Evolutionary conservation across 768 basidiomycete genomes (phyloP).

Genomic region (Boletus tylopilopsis): DNA sequence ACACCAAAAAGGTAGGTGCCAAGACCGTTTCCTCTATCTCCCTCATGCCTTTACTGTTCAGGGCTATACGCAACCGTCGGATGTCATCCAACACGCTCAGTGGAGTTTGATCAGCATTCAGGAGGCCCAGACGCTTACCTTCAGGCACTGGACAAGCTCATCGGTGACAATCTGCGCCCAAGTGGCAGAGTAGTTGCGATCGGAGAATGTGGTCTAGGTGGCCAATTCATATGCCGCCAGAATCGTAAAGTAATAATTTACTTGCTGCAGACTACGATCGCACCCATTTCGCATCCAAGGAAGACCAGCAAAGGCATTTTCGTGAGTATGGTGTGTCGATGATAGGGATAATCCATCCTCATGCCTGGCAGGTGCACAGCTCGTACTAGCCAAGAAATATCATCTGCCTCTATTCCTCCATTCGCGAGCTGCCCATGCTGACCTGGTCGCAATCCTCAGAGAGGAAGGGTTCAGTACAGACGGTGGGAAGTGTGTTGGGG

Average conservation of each 20-base stretch:
- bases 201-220: slow-evolving; percentile 80
- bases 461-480: slow-evolving; percentile 61
- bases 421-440: slow-evolving; percentile 70
- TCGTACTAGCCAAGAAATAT: slow-evolving; percentile 64
- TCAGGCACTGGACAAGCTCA: slow-evolving; percentile 50
- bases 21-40: neutral
- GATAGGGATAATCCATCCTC: neutral
- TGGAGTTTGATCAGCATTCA: slow-evolving; percentile 57
- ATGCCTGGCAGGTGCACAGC: slow-evolving; percentile 42
- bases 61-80: slow-evolving; percentile 73
- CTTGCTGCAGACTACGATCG: slow-evolving; percentile 66
- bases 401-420: slow-evolving; percentile 79
- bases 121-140: slow-evolving; percentile 63
- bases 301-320: slow-evolving; percentile 62
- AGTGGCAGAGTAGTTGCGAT: slow-evolving; percentile 63
- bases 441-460: slow-evolving; percentile 61
- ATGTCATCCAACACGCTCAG: slow-evolving; percentile 74
- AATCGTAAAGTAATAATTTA: neutral
- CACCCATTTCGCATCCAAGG: slow-evolving; percentile 55
- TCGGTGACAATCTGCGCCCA: slow-evolving; percentile 46
- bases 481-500: slow-evolving; percentile 53
- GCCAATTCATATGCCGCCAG: neutral
- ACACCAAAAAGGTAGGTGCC: slow-evolving; percentile 42
- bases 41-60: slow-evolving; percentile 15
- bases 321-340: slow-evolving; percentile 36